Evolutionary conservation across 2,329 filamentous ascomycete species (phyloP).

Genomic region (Cladophialophora exuberans): DNA sequence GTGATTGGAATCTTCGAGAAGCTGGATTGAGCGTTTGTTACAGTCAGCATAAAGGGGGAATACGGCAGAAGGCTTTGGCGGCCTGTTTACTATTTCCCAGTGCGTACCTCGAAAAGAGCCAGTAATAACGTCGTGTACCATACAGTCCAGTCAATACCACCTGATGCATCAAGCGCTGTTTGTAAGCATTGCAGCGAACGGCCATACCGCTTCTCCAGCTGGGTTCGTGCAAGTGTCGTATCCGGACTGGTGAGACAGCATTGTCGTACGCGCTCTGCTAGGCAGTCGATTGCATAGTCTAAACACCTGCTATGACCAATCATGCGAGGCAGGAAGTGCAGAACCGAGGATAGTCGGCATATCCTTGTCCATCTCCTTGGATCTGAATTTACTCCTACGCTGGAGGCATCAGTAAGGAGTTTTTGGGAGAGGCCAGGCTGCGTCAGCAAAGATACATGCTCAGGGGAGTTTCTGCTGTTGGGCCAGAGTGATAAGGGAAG

Average conservation of each 20-base stretch:
- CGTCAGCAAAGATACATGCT: slow-evolving; percentile 16
- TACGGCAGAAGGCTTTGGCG: too few species aligned
- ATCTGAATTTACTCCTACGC: slow-evolving; percentile 11
- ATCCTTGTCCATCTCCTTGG: slow-evolving; percentile 19
- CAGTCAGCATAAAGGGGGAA: too few species aligned
- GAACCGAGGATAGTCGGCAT: slow-evolving; percentile 13
- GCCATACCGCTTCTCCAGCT: slow-evolving; percentile 17
- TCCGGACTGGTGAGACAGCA: slow-evolving; percentile 2
- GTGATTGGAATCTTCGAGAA: slow-evolving; percentile 15
- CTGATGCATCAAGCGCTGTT: slow-evolving; percentile 6
- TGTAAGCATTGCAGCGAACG: slow-evolving; percentile 16
- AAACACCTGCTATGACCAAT: slow-evolving; percentile 23
- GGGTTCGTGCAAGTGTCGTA: background rate
- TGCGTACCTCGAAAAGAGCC: slow-evolving; percentile 18
- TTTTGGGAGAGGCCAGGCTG: slow-evolving; percentile 16
- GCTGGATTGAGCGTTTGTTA: slow-evolving; percentile 3
- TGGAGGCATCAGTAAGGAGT: slow-evolving; percentile 14
- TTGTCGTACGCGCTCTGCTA: slow-evolving; percentile 12
- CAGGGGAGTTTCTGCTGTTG: slow-evolving; percentile 3
- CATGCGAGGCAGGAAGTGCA: slow-evolving; percentile 15
- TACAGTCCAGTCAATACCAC: slow-evolving; percentile 17
- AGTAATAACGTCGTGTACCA: slow-evolving; percentile 23
- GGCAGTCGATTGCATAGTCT: slow-evolving; percentile 21
- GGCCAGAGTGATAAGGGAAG: slow-evolving; percentile 7
- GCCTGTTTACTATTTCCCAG: too few species aligned